Base-by-base conservation (phyloP, 1,284 basidiomycete species). In the Flammula alnicola region DNA sequence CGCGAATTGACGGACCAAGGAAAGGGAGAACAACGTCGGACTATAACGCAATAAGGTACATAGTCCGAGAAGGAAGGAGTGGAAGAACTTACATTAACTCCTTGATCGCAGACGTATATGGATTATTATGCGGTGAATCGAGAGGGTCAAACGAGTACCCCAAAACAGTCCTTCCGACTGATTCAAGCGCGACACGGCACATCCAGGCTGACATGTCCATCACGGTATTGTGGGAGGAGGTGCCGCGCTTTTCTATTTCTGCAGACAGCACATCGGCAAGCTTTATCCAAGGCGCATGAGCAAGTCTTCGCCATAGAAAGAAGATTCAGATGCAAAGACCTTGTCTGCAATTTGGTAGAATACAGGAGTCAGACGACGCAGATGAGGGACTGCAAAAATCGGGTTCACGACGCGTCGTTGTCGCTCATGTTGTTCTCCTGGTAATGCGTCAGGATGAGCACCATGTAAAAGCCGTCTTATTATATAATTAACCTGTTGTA, bases 81-180 rank as follows among this genome's bases (percentile, higher is more conserved):
- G 22, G 36, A 26, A 32, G 35, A 22, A 61, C 77, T 33, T 58
- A 81, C 79, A 76, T 74, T 8, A 82, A 55, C 36, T 72, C 71
- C 49, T 72, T 76, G 45, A 80, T 71, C 0, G 78, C 75, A n/a
- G 65, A 63, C 2, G 76, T 68, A 55, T 81, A 81, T 1, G 72
- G 66, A 50, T 76, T 78, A 44, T 70, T 74, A 30, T 70, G 62
- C 8, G 67, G 63, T 14, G 73, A 65, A 36, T 77, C 71, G 5
- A 82, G 64, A 2, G 78, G 74, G 47, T 77, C 70, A 56, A 82
- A 82, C 2, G 77, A 79, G 58, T 82, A 76, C 0, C 78, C 79
- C 0, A 82, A 62, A 7, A 76, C 68, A 2, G 76, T 72, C 57
- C 74, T 74, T 10, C 78, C 79, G 12, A 79, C 70, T 2, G 71